phyloP scores from a whole-genome alignment of 768 basidiomycete genomes.

The Sporobolomyces pararoseus region DNA sequence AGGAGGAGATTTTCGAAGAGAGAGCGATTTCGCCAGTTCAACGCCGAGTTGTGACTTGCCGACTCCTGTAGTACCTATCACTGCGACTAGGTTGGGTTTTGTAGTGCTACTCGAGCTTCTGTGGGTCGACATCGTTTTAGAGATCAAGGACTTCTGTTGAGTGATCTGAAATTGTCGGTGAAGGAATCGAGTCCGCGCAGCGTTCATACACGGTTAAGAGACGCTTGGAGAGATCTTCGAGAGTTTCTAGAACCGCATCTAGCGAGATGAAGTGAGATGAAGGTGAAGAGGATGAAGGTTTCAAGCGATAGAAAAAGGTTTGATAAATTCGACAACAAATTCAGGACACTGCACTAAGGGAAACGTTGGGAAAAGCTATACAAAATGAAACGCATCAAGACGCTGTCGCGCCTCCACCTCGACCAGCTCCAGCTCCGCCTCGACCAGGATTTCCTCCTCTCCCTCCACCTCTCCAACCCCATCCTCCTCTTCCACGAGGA shows the following conservation, averaged over 20 bases:
- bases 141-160: too few relatives aligned
- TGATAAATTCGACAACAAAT: too few relatives aligned
- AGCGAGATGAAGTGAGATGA: too few relatives aligned
- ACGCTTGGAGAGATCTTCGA: too few relatives aligned
- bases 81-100: constrained; percentile 58
- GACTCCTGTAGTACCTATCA: constrained; percentile 89
- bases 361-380: background rate
- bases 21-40: constrained; percentile 65
- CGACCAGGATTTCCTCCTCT: constrained; percentile 5
- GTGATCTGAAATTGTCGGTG: too few relatives aligned
- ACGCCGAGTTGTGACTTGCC: constrained; percentile 92
- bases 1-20: background rate
- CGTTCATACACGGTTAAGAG: background rate
- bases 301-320: too few relatives aligned
- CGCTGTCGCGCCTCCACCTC: background rate
- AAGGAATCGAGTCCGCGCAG: background rate
- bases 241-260: too few relatives aligned
- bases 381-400: background rate
- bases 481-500: constrained; percentile 8
- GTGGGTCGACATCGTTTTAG: background rate
- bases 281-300: too few relatives aligned
- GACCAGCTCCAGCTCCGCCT: constrained; percentile 12
- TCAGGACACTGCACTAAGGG: too few relatives aligned
- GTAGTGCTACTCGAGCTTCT: background rate
- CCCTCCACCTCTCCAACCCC: constrained; percentile 14